Conservation (phyloP, 352 stramenopile genomes). For the Hyaloperonospora arabidopsidis region DNA sequence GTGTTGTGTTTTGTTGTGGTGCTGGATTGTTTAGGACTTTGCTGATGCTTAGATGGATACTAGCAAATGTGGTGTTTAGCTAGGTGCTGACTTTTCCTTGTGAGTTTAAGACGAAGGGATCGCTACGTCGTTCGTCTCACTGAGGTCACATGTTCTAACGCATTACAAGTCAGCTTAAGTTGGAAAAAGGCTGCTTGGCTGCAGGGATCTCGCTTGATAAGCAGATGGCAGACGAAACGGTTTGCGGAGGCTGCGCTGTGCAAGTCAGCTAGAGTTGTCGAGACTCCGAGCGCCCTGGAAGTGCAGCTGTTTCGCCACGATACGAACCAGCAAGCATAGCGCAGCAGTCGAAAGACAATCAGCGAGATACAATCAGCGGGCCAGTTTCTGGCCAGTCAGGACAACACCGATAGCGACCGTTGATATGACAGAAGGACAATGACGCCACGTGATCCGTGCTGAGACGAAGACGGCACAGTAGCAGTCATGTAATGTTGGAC, state of each 20-base stretch:
- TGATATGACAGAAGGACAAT: no score
- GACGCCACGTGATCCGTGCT: no score
- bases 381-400: no score
- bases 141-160: constrained; percentile 17
- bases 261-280: constrained; percentile 9
- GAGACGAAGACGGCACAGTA: constrained; percentile 4
- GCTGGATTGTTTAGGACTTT: background rate
- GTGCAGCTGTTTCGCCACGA: constrained; percentile 27
- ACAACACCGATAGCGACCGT: no score
- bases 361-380: constrained; percentile 8
- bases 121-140: constrained; percentile 21
- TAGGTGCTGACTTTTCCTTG: constrained; percentile 16
- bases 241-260: constrained; percentile 7
- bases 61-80: constrained; percentile 27
- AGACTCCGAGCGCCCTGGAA: constrained; percentile 21
- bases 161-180: constrained; percentile 13
- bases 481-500: constrained; percentile 15
- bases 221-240: constrained; percentile 21
- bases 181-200: constrained; percentile 21
- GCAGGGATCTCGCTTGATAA: constrained; percentile 15
- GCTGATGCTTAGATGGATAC: no score
- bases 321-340: constrained; percentile 16
- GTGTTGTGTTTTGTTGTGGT: constrained; percentile 14
- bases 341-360: constrained; percentile 23
- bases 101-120: background rate